A percentile compares a stretch with the other conserved stretches of the same genome.
phyloP scores from a whole-genome alignment of 139 green algal species.

The Auxenochlorella pyrenoidosa region DNA sequence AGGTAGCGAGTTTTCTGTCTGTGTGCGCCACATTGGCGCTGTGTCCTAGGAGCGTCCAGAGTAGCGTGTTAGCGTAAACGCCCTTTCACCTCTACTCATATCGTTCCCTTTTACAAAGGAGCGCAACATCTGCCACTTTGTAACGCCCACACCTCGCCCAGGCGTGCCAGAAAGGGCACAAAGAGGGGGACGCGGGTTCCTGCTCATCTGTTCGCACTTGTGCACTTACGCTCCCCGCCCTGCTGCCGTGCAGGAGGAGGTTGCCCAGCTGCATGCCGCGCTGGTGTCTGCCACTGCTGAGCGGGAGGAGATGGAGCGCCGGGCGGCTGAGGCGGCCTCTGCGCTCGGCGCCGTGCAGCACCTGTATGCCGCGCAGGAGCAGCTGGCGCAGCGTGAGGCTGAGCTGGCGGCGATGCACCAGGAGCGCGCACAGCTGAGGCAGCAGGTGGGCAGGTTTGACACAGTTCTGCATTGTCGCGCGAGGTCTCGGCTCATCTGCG shows the following conservation, averaged over 20 bases:
- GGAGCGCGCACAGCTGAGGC: background rate
- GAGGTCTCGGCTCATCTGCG: background rate
- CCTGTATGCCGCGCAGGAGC: background rate
- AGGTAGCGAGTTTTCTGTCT: too few relatives aligned
- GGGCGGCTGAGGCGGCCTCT: background rate
- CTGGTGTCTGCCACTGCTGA: background rate
- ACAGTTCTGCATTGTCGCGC: too few relatives aligned
- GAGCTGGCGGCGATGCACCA: constrained; percentile 18
- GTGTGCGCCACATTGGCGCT: too few relatives aligned
- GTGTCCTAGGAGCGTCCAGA: too few relatives aligned
- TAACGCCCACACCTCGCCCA: too few relatives aligned
- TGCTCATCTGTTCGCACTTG: too few relatives aligned
- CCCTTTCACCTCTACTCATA: too few relatives aligned
- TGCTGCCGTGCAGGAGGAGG: constrained; percentile 16
- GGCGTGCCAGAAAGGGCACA: too few relatives aligned
- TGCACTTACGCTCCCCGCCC: background rate
- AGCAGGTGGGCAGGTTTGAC: background rate
- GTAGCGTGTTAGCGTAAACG: too few relatives aligned
- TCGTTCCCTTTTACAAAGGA: too few relatives aligned
- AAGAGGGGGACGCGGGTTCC: too few relatives aligned
- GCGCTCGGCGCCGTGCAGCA: constrained; percentile 6
- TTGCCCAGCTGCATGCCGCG: background rate
- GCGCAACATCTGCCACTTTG: too few relatives aligned
- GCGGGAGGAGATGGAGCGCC: background rate
- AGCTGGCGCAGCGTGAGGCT: background rate